Evolutionary conservation across 192 early-diverging fungal species (phyloP).

Genomic region (Phlyctochytrium arcticum): DNA sequence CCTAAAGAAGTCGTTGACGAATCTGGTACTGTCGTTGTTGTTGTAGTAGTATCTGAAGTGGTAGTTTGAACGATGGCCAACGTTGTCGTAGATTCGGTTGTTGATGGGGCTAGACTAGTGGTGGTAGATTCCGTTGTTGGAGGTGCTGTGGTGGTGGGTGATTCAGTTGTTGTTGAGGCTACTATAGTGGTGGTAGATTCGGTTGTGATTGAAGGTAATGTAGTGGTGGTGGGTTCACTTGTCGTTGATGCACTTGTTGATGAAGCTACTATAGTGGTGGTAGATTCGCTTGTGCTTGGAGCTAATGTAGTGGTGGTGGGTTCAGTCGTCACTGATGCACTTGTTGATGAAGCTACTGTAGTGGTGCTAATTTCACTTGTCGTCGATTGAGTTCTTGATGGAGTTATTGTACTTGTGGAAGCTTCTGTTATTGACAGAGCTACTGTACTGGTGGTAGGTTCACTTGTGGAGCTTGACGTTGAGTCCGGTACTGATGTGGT

Average conservation of each 20-base stretch:
- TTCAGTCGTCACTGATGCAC: neutral
- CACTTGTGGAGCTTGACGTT: neutral
- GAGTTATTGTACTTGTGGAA: neutral
- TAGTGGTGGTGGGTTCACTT: neutral
- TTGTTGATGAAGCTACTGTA: neutral
- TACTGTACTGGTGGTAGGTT: neutral
- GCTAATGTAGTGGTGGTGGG: neutral
- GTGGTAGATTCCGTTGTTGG: neutral
- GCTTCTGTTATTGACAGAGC: neutral
- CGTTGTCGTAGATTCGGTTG: neutral
- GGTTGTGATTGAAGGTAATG: neutral
- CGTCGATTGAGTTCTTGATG: neutral
- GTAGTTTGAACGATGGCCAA: neutral
- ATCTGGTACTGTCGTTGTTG: neutral
- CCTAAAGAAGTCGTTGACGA: neutral
- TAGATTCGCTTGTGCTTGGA: neutral
- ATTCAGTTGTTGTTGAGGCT: neutral
- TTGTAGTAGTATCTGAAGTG: neutral
- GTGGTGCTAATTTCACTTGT: neutral
- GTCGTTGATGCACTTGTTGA: neutral
- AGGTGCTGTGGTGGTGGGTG: neutral
- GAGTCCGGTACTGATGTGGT: no score
- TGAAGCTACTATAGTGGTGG: neutral
- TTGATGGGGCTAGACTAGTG: neutral
- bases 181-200: neutral